phyloP scores from a whole-genome alignment of 1,139 yeast genomes.

The Suhomyces choctaworum region DNA sequence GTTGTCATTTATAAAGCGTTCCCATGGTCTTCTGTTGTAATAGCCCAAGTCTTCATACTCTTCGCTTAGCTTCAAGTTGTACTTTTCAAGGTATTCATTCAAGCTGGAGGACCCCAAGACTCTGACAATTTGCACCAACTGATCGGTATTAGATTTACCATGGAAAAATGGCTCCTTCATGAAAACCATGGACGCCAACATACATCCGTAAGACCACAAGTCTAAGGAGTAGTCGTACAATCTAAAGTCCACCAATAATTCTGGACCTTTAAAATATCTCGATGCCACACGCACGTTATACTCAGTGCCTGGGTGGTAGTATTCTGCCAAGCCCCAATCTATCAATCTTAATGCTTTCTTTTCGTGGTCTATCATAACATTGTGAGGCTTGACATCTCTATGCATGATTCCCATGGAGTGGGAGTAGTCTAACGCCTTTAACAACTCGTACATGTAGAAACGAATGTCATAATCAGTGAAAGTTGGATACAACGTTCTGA shows the following conservation, averaged over 20 bases:
- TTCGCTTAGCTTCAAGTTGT: slow-evolving; percentile 70
- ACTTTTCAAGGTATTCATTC: slow-evolving; percentile 69
- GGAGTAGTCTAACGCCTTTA: slow-evolving; percentile 87
- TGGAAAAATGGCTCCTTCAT: slow-evolving; percentile 97
- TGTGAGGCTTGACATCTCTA: slow-evolving; percentile 97
- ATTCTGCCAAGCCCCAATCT: slow-evolving; percentile 99
- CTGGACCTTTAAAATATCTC: slow-evolving; percentile 98
- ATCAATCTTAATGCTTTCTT: slow-evolving; percentile 72
- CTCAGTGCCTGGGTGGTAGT: slow-evolving; percentile 91
- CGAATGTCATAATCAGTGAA: slow-evolving; percentile 81
- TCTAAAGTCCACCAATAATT: slow-evolving; percentile 86
- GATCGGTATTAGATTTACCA: slow-evolving; percentile 95
- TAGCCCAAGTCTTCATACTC: slow-evolving; percentile 84
- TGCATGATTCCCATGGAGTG: slow-evolving; percentile 99
- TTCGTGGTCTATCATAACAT: slow-evolving; percentile 95
- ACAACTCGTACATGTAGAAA: slow-evolving; percentile 83
- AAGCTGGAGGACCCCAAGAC: slow-evolving; percentile 91
- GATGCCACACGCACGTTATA: slow-evolving; percentile 97
- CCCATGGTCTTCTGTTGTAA: slow-evolving; percentile 89
- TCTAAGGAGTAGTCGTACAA: slow-evolving; percentile 94
- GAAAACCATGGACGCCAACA: slow-evolving; percentile 96
- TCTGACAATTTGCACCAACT: slow-evolving; percentile 89
- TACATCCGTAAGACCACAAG: slow-evolving; percentile 96
- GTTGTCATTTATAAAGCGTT: slow-evolving; percentile 68
- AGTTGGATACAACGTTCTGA: slow-evolving; percentile 88